Conservation (phyloP, 1,139 yeast species). For the Taphrina populina region DNA sequence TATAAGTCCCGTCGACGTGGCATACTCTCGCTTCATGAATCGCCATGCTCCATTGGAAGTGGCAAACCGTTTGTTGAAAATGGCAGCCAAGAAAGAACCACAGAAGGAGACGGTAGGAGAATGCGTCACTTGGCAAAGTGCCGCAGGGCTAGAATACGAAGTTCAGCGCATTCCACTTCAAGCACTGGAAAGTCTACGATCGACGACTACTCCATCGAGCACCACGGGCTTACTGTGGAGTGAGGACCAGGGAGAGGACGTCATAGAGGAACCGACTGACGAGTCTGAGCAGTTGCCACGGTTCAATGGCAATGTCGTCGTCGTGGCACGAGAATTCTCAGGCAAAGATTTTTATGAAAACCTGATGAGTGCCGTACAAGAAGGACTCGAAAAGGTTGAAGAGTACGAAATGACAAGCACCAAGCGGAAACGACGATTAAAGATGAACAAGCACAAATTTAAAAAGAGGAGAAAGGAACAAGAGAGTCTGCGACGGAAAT, state of each 20-base stretch:
- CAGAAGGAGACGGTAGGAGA: conserved; percentile 15
- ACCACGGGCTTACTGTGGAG: conserved; percentile 21
- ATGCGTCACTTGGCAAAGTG: conserved; percentile 27
- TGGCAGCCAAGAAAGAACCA: conserved; percentile 21
- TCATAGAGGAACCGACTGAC: conserved; percentile 14
- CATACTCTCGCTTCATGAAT: conserved; percentile 28
- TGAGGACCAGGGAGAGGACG: conserved; percentile 22
- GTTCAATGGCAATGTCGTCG: conserved; percentile 14
- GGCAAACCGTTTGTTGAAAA: conserved; percentile 21
- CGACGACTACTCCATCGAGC: background rate
- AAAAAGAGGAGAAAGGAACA: conserved; percentile 51
- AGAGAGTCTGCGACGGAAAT: conserved; percentile 48
- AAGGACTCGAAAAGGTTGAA: conserved; percentile 29
- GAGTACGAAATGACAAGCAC: conserved; percentile 46
- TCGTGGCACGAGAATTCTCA: conserved; percentile 1
- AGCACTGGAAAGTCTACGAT: conserved; percentile 4
- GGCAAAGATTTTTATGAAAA: conserved; percentile 22
- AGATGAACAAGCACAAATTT: conserved; percentile 53
- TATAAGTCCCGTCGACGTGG: conserved; percentile 26
- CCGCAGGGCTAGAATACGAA: conserved; percentile 25
- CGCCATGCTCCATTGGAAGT: conserved; percentile 31
- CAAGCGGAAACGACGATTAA: conserved; percentile 50
- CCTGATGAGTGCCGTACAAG: conserved; percentile 22
- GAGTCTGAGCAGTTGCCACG: background rate
- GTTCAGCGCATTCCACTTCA: conserved; percentile 23